Base-by-base conservation (phyloP, 768 basidiomycete genomes). In the Pisolithus microcarpus region DNA sequence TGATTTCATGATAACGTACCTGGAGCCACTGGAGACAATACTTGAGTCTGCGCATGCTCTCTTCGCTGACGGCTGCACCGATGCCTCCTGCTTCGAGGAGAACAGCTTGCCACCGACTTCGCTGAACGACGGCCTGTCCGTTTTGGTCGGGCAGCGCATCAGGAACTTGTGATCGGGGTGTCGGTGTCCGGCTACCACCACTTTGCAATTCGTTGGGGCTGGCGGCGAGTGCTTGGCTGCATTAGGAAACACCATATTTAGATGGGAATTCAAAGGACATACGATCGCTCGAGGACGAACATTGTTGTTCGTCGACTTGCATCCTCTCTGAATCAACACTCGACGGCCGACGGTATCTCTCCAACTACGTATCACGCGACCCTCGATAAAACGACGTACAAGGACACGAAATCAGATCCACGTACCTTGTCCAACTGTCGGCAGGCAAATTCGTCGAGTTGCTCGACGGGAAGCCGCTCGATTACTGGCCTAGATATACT, bases 21-120 rank as follows among this genome's bases (percentile, higher is more conserved):
- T 88, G 85, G 16, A 95, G 72, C 90, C 91, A 94, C 51, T 89
- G 81, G 26, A 95, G 64, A 67, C 88, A 91, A 62, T 93, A 94
- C 63, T 83, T 82, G 38, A 95, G 67, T 48, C 87, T 74, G 50
- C 87, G 75, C 86, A 95, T 87, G 60, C 84, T 91, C 66, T 94
- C 92, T 55, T 93, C 91, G 65, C 90, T 91, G 30, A 94, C 73
- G 7, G 92, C 91, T 0, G 88, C 90, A 51, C 90, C 80, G 31
- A 95, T 73, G 0, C 91, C 91, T 13, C 91, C 90, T 2, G 90
- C 91, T 67, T 94, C 91, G 21, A 86, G 73, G 38, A 94, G 70
- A 24, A 93, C 78, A 0, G 85, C 79, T 58, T 92, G 90, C 91
- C 88, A 91, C 38, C 87, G 74, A 65, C 86, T 86, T n/a, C 90